Evolutionary conservation across 2,329 filamentous ascomycete species (phyloP).

Genomic region (Fusarium sp.): DNA sequence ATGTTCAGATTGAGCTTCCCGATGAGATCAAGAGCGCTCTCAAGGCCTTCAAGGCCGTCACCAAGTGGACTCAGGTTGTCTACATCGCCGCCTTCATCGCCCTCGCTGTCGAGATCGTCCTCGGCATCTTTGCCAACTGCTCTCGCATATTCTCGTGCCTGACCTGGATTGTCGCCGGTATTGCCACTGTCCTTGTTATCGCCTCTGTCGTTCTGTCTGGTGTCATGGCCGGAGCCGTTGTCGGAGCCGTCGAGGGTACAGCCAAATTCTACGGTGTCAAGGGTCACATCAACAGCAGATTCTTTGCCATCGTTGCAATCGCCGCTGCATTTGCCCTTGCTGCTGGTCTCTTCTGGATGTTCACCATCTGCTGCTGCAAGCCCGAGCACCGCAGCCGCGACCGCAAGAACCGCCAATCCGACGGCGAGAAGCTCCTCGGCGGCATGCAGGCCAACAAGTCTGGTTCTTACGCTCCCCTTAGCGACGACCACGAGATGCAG

Average conservation of each 20-base stretch:
- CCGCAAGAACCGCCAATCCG: slow-evolving; percentile 50
- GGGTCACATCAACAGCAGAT: slow-evolving; percentile 72
- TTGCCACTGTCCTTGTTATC: slow-evolving; percentile 66
- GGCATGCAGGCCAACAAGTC: slow-evolving; percentile 47
- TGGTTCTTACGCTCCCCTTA: slow-evolving; percentile 51
- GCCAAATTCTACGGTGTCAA: slow-evolving; percentile 78
- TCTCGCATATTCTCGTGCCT: slow-evolving; percentile 83
- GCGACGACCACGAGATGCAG: slow-evolving; percentile 51
- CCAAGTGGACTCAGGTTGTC: slow-evolving; percentile 84
- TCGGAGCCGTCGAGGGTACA: slow-evolving; percentile 62
- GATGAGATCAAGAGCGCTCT: slow-evolving; percentile 73
- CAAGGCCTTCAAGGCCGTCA: slow-evolving; percentile 76
- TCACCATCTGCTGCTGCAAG: slow-evolving; percentile 85
- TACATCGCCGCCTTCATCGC: slow-evolving; percentile 79
- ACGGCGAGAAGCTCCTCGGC: slow-evolving; percentile 65
- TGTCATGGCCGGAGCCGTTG: slow-evolving; percentile 75
- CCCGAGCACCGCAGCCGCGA: slow-evolving; percentile 51
- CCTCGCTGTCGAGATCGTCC: slow-evolving; percentile 76
- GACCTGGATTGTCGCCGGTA: slow-evolving; percentile 78
- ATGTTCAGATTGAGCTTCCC: slow-evolving; percentile 72
- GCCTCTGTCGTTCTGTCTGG: slow-evolving; percentile 79
- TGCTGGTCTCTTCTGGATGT: slow-evolving; percentile 88
- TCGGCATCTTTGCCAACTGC: slow-evolving; percentile 86
- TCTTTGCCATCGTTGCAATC: slow-evolving; percentile 81
- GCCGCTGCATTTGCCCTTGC: slow-evolving; percentile 79